Conservation (phyloP, 768 basidiomycete genomes). For the Pleurotus djamor region DNA sequence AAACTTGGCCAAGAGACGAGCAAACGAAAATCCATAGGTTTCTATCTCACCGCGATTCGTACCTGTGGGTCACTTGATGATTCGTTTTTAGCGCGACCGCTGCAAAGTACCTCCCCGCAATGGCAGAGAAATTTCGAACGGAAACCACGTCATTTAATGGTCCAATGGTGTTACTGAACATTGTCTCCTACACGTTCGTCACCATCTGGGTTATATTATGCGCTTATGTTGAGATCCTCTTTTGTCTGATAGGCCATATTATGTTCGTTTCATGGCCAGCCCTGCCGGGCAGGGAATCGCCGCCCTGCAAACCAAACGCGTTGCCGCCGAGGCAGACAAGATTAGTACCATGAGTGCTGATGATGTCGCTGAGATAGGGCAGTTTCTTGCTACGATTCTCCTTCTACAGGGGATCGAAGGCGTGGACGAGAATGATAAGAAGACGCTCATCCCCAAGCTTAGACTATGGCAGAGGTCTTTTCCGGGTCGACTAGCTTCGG, state of each 20-base stretch:
- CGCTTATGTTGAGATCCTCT: not conserved
- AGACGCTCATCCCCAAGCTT: slow-evolving; percentile 29
- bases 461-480: slow-evolving; percentile 26
- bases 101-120: slow-evolving; percentile 32
- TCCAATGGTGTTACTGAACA: slow-evolving; percentile 27
- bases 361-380: slow-evolving; percentile 29
- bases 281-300: slow-evolving; percentile 28
- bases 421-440: slow-evolving; percentile 27
- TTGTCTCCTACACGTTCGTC: slow-evolving; percentile 30
- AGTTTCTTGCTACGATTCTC: slow-evolving; percentile 38
- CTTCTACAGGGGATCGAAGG: slow-evolving; percentile 30
- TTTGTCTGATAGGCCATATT: slow-evolving; percentile 31
- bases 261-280: slow-evolving; percentile 31
- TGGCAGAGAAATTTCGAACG: slow-evolving; percentile 26
- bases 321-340: slow-evolving; percentile 18
- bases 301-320: slow-evolving; percentile 33
- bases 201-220: not conserved
- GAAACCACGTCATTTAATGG: slow-evolving; percentile 18
- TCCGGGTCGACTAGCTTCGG: slow-evolving; percentile 24
- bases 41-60: not conserved
- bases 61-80: not conserved
- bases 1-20: slow-evolving; percentile 15
- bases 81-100: slow-evolving; percentile 25
- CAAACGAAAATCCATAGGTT: slow-evolving; percentile 19
- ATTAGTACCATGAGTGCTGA: slow-evolving; percentile 18